Conservation (phyloP, 1,284 basidiomycete species). For the Puccinia coronata region DNA sequence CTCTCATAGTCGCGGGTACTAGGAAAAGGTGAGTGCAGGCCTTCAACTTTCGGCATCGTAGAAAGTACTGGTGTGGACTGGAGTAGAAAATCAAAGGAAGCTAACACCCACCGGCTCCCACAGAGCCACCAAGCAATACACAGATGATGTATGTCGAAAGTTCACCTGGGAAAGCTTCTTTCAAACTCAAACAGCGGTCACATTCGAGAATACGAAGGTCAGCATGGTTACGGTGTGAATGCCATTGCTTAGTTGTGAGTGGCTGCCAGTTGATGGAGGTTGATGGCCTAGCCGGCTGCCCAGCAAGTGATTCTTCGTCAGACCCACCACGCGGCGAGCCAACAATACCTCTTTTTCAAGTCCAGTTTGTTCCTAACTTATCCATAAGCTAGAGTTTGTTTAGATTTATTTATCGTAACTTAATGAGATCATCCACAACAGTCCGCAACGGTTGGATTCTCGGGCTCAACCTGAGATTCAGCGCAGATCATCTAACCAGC, state of each 20-base stretch:
- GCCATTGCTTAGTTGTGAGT: not conserved
- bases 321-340: too few species aligned
- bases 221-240: not conserved
- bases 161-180: not conserved
- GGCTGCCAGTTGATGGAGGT: not conserved
- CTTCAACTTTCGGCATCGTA: slow-evolving; percentile 15
- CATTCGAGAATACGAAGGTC: not conserved
- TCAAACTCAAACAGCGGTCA: not conserved
- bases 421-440: too few species aligned
- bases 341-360: too few species aligned
- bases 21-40: slow-evolving; percentile 8
- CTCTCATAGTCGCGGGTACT: not conserved
- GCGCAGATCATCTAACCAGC: too few species aligned
- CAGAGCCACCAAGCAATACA: slow-evolving; percentile 13
- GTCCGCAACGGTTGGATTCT: too few species aligned
- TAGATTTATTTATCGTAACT: too few species aligned
- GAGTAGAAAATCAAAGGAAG: slow-evolving; percentile 19
- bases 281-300: too few species aligned
- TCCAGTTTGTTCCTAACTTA: too few species aligned
- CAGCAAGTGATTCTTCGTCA: too few species aligned
- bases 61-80: slow-evolving; percentile 6
- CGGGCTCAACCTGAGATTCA: too few species aligned
- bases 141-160: slow-evolving; percentile 5
- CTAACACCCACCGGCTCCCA: too few species aligned
- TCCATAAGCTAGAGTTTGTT: too few species aligned